Evolutionary conservation across 2,329 filamentous ascomycete genomes (phyloP).

Genomic region (Neonectria coccinea): DNA sequence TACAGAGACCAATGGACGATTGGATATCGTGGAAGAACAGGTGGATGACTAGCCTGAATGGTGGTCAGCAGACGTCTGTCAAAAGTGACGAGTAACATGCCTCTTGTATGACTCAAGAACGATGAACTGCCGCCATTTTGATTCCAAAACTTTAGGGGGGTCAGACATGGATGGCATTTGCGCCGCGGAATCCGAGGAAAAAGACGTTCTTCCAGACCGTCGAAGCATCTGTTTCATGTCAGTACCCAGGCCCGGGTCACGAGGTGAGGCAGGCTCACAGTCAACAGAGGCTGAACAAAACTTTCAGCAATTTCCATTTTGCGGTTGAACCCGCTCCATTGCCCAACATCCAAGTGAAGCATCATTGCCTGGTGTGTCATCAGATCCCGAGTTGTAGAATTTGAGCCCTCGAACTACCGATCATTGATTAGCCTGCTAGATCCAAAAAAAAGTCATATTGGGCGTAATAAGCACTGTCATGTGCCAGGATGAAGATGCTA

Average conservation of each 20-base stretch:
- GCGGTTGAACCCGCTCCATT: slow-evolving; percentile 41
- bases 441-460: background rate
- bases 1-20: slow-evolving; percentile 40
- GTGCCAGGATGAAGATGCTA: background rate
- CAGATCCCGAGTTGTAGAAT: slow-evolving; percentile 30
- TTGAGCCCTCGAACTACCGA: slow-evolving; percentile 31
- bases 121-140: slow-evolving; percentile 39
- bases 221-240: slow-evolving; percentile 36
- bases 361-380: slow-evolving; percentile 41
- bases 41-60: slow-evolving; percentile 37
- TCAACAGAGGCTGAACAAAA: slow-evolving; percentile 34
- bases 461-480: background rate
- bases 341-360: slow-evolving; percentile 40
- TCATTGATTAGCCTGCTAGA: background rate
- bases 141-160: slow-evolving; percentile 34
- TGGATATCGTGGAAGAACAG: slow-evolving; percentile 42
- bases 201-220: slow-evolving; percentile 35
- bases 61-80: slow-evolving; percentile 24
- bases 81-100: slow-evolving; percentile 18
- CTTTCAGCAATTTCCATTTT: slow-evolving; percentile 39
- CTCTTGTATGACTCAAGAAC: slow-evolving; percentile 41
- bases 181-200: slow-evolving; percentile 34
- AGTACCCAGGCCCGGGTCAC: slow-evolving; percentile 6
- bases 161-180: slow-evolving; percentile 32
- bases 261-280: slow-evolving; percentile 26